Evolutionary conservation across 2,329 filamentous ascomycete species (phyloP).

Genomic region (Rhinocladiella similis): DNA sequence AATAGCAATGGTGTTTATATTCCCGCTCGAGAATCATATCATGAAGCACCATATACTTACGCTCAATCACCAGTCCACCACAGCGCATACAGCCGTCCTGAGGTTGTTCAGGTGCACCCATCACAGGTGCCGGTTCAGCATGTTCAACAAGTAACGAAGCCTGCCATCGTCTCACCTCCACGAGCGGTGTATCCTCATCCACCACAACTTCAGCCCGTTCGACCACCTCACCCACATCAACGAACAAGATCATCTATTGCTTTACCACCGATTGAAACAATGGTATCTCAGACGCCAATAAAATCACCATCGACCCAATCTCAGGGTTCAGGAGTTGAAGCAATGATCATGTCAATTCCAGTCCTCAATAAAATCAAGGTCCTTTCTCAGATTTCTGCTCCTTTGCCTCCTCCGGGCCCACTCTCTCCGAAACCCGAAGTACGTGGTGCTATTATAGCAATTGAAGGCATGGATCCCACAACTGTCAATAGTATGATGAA

Average conservation of each 20-base stretch:
- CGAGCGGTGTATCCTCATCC: constrained; percentile 22
- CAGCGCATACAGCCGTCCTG: constrained; percentile 30
- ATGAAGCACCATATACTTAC: constrained; percentile 18
- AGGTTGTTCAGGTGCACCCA: constrained; percentile 11
- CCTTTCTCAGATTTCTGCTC: constrained; percentile 72
- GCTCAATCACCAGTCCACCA: constrained; percentile 39
- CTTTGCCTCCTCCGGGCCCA: constrained; percentile 49
- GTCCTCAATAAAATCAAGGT: constrained; percentile 75
- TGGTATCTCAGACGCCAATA: constrained; percentile 29
- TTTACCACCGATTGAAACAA: constrained; percentile 55
- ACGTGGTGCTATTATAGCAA: constrained; percentile 77
- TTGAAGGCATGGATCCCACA: constrained; percentile 71
- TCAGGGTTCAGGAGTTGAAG: constrained; percentile 50
- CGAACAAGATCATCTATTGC: constrained; percentile 48
- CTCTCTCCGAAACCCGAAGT: constrained; percentile 41
- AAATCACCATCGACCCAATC: constrained; percentile 22
- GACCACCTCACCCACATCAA: constrained; percentile 45
- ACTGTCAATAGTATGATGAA: constrained; percentile 66
- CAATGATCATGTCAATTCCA: constrained; percentile 73
- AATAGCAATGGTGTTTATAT: constrained; percentile 47
- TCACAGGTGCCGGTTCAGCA: constrained; percentile 8
- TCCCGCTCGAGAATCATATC: constrained; percentile 40
- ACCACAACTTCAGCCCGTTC: constrained; percentile 29
- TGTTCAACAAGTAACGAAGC: constrained; percentile 12
- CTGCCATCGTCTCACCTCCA: constrained; percentile 27